Conservation (phyloP, 2,329 filamentous ascomycete genomes). For the Clarireedia hainanense region DNA sequence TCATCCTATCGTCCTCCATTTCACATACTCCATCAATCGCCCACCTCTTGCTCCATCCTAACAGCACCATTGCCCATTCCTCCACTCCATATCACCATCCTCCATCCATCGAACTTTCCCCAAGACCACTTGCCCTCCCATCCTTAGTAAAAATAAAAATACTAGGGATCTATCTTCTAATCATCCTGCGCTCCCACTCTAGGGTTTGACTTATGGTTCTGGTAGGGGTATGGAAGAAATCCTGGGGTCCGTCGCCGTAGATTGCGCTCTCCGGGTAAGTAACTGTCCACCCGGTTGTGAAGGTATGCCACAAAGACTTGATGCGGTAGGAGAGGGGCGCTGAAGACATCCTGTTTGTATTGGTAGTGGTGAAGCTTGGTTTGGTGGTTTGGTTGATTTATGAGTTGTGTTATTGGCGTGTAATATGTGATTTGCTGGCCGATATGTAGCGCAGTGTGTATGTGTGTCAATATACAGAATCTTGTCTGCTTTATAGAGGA, state of each 20-base stretch:
- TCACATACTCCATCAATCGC: background rate
- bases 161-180: background rate
- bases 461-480: no score
- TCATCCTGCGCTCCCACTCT: background rate
- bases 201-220: background rate
- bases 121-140: background rate
- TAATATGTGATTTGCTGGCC: no score
- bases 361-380: no score
- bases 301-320: background rate
- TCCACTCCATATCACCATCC: background rate
- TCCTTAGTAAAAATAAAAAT: no score
- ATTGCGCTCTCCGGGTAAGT: background rate
- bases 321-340: background rate
- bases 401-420: no score
- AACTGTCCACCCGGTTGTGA: background rate
- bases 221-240: background rate
- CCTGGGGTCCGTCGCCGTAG: background rate
- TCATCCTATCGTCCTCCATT: background rate
- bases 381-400: no score
- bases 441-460: no score
- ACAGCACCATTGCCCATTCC: background rate
- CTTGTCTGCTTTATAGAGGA: no score
- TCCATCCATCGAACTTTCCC: background rate
- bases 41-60: background rate
- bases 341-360: no score